Evolutionary conservation across 2,329 filamentous ascomycete genomes (phyloP).

Genomic region (Botrytis elliptica): DNA sequence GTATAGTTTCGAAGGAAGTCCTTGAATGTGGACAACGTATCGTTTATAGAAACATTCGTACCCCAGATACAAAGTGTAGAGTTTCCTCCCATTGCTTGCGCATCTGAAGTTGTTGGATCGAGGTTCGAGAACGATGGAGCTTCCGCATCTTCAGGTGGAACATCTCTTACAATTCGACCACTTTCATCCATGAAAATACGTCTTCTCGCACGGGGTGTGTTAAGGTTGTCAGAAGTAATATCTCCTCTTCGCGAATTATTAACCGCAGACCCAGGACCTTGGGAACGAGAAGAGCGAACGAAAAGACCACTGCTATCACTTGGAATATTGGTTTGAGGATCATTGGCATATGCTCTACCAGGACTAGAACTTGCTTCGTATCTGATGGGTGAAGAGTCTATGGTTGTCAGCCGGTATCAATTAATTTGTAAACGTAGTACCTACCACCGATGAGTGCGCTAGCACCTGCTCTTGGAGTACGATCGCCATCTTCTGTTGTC

Average conservation of each 20-base stretch:
- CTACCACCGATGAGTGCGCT: constrained; percentile 58
- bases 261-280: constrained; percentile 48
- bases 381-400: constrained; percentile 88
- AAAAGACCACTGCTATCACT: constrained; percentile 89
- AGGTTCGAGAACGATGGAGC: constrained; percentile 60
- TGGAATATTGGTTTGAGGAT: constrained; percentile 66
- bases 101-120: constrained; percentile 87
- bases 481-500: constrained; percentile 57
- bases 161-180: constrained; percentile 57
- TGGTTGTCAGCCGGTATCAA: constrained; percentile 16
- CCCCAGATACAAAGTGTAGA: constrained; percentile 90
- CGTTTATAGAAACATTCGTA: constrained; percentile 90
- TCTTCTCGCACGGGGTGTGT: constrained; percentile 51
- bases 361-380: constrained; percentile 91
- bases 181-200: constrained; percentile 57
- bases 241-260: constrained; percentile 74
- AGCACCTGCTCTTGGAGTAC: constrained; percentile 68
- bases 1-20: constrained; percentile 92
- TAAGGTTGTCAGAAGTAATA: constrained; percentile 75
- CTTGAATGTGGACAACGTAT: constrained; percentile 83
- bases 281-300: constrained; percentile 61
- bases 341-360: constrained; percentile 53
- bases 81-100: constrained; percentile 78
- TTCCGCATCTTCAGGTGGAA: constrained; percentile 53
- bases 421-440: constrained; percentile 27